A percentile compares a stretch with the other conserved stretches of the same genome.
phyloP scores from a whole-genome alignment of 164 flowering plant species.

The Macadamia tetraphylla region DNA sequence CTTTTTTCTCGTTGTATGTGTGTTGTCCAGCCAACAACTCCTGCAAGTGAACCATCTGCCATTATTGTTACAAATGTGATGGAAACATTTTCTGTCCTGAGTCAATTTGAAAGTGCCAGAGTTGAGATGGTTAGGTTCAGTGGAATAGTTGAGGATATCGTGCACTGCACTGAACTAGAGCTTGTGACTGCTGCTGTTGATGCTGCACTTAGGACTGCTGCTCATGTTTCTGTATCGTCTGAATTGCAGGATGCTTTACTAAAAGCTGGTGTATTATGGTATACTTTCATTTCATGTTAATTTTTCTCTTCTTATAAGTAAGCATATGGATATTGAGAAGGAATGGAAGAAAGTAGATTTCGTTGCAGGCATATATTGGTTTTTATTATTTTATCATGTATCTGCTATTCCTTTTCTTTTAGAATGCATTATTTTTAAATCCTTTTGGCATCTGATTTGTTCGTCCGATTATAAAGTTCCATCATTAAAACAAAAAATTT shows the following conservation, averaged over 20 bases:
- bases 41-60: conserved; percentile 82
- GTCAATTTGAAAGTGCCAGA: conserved; percentile 95
- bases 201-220: conserved; percentile 86
- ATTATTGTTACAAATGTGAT: conserved; percentile 87
- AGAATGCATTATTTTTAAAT: too few relatives aligned
- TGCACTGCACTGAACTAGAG: conserved; percentile 93
- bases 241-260: conserved; percentile 76
- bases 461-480: too few relatives aligned
- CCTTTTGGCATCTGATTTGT: too few relatives aligned
- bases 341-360: not conserved
- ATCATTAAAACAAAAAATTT: too few relatives aligned
- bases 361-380: too few relatives aligned
- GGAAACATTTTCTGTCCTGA: conserved; percentile 77
- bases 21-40: conserved; percentile 91
- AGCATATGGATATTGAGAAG: too few relatives aligned
- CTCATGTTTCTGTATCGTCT: conserved; percentile 79
- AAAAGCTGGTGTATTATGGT: conserved; percentile 93
- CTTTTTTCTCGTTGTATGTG: conserved; percentile 97
- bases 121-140: conserved; percentile 71
- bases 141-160: conserved; percentile 82
- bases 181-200: conserved; percentile 92
- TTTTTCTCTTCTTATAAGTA: not conserved
- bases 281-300: not conserved
- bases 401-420: too few relatives aligned
- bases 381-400: too few relatives aligned